Base-by-base conservation (phyloP, 2,329 filamentous ascomycete genomes). In the Fusarium mangiferae region DNA sequence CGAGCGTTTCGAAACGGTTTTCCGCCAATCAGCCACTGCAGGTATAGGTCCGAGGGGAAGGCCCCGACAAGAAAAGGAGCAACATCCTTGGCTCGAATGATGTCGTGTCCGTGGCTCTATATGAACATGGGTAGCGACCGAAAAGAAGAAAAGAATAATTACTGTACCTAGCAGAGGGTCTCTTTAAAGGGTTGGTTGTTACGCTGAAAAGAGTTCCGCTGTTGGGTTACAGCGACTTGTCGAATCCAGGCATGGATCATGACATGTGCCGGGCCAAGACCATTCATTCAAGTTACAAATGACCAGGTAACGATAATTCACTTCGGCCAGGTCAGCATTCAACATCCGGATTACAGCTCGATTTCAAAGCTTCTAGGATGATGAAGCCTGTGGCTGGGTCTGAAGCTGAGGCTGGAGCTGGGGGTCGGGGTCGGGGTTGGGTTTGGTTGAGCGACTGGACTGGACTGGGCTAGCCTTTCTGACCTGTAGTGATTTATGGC, bases 1-100 rank as follows among this genome's bases (percentile, higher is more conserved):
- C 62, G 48, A 74, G 75, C 71, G 75, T 77, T 77, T 77, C 75
- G 75, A 77, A 77, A 77, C 75, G 66, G 71, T 57, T 76, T 77
- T 74, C 75, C 75, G 75, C 75, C 75, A 77, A 77, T 77, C 67
- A 72, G 69, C 63, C 57, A 54, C 49, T 52, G 42, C 42, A 26
- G 35, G 33, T 55, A 30, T 55, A 45, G 36, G 36, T 39, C 68
- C 56, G 70, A 71, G 42, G 39, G 44, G 49, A 64, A 42, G 28
- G 38, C 65, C 36, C 44, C 44, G 45, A 66, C 51, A 8, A 26
- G 13, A 58, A 60, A 70, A 70, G 68, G 66, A 70, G 52, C 52
- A 39, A 30, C 33, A 70, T 65, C 59, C 66, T 70, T 65, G 67
- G 51, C 59, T 70, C 67, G 59, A 66, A 77, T 77, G 70, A 74